phyloP scores from a whole-genome alignment of 768 basidiomycete species.

The Cantharellus anzutake region DNA sequence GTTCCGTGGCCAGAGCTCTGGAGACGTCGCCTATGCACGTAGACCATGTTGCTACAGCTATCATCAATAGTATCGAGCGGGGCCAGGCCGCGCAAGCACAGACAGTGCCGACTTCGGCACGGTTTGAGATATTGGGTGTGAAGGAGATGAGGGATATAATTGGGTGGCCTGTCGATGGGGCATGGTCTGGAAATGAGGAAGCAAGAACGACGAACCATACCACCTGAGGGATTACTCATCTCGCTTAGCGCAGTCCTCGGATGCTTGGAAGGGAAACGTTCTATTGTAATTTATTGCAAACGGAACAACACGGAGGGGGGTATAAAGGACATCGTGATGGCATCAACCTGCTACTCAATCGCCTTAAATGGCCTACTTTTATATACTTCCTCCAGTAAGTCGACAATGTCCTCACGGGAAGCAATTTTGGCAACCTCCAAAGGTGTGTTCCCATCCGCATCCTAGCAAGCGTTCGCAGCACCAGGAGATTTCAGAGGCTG shows the following conservation, averaged over 20 bases:
- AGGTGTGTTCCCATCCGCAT: conserved; percentile 44
- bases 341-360: no score
- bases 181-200: background rate
- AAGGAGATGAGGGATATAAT: conserved; percentile 54
- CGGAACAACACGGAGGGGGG: no score
- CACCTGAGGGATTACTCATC: no score
- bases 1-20: conserved; percentile 59
- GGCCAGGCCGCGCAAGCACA: conserved; percentile 20
- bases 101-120: conserved; percentile 26
- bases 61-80: conserved; percentile 21
- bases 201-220: no score
- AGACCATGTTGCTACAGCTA: conserved; percentile 80
- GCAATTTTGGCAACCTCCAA: conserved; percentile 40
- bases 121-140: conserved; percentile 45
- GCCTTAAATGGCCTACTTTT: no score
- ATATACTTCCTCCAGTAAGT: conserved; percentile 12
- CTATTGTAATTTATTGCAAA: no score
- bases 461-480: conserved; percentile 22
- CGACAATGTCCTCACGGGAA: conserved; percentile 34
- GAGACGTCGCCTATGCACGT: conserved; percentile 86
- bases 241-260: no score
- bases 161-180: conserved; percentile 29
- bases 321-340: no score
- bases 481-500: conserved; percentile 2
- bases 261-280: no score